Conservation (phyloP, 2,329 filamentous ascomycete species). For the Penicillium janthinellum region DNA sequence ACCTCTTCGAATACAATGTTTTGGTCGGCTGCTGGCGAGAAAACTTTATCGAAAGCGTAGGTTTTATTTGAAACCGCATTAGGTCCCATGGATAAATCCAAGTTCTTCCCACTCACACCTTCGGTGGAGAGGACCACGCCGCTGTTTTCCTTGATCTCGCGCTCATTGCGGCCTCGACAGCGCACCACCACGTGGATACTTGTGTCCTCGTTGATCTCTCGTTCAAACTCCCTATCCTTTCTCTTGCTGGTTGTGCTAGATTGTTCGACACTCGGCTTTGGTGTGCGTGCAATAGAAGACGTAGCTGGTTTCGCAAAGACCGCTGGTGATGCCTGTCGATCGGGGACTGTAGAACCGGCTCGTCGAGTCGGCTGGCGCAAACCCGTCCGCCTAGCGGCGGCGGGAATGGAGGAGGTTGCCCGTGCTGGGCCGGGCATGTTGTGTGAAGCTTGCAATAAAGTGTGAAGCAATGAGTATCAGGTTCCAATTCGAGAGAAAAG, state of each 20-base stretch:
- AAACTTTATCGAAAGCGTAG: slow-evolving; percentile 96
- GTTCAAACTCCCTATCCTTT: slow-evolving; percentile 82
- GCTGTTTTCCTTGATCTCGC: slow-evolving; percentile 92
- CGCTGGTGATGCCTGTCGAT: slow-evolving; percentile 68
- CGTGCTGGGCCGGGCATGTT: slow-evolving; percentile 59
- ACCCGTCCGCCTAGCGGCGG: slow-evolving; percentile 52
- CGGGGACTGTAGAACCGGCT: slow-evolving; percentile 55
- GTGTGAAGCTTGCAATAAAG: slow-evolving; percentile 6
- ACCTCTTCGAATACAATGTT: slow-evolving; percentile 93
- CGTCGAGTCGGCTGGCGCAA: slow-evolving; percentile 55
- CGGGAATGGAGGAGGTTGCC: slow-evolving; percentile 50
- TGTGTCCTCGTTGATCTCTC: slow-evolving; percentile 73
- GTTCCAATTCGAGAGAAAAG: not conserved
- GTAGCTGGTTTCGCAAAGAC: slow-evolving; percentile 65
- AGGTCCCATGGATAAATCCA: slow-evolving; percentile 89
- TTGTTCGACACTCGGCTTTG: slow-evolving; percentile 48
- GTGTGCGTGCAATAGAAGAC: slow-evolving; percentile 38
- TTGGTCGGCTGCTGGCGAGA: slow-evolving; percentile 92
- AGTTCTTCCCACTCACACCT: slow-evolving; percentile 79
- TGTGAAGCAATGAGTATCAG: not conserved
- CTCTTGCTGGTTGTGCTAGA: slow-evolving; percentile 69
- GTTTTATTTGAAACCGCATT: slow-evolving; percentile 93
- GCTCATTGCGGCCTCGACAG: slow-evolving; percentile 87
- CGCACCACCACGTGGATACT: slow-evolving; percentile 98
- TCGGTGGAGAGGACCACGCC: slow-evolving; percentile 87